Evolutionary conservation across 768 basidiomycete genomes (phyloP), one percentile per base, ranked within the genome.

Genomic region (Auriculariales sp.): DNA sequence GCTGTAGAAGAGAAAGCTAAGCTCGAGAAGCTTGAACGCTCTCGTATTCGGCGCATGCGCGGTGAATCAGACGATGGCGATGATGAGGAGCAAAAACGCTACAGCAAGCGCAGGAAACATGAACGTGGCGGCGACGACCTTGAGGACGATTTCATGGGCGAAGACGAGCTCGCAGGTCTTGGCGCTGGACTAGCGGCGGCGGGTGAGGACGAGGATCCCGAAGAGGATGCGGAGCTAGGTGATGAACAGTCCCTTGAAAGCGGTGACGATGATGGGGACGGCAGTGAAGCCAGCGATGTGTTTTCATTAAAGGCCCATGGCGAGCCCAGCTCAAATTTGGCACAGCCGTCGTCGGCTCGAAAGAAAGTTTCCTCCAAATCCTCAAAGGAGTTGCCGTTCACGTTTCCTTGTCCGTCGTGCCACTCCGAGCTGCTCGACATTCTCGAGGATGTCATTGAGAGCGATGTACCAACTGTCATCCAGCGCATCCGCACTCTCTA

Each of bases 381-480:
- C 53, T 60, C 1, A 58, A 56, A 34, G 48, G 88, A 90, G 51
- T 71, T 98, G 3, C 95, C 95, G 0, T 99, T 78, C 62, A 97
- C 89, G 1, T 98, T 97, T 63, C 74, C 85, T 35, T 94, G 91
- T 58, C 95, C 95, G 0, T 63, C 73, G 14, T 79, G 70, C 10
- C 92, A 98, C 57, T 86, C 88, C 42, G 90, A 94, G 51, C 85
- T 98, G 55, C 71, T 94, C n/a, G 77, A 83, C 22, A 82, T 94
- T 14, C 61, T 97, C 2, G 75, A 83, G 17, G 72, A 71, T 33
- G 62, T 92, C 15, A 71, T 77, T 14, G 84, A 89, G 35, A 67
- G 75, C 25, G 83, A 94, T 52, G 62, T 94, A 2, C 76, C 81
- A 3, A 79, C 71, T 0, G 89, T 97, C 2, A 71, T 97, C 30